Base-by-base conservation (phyloP, 768 basidiomycete species). In the Mycena rosella region DNA sequence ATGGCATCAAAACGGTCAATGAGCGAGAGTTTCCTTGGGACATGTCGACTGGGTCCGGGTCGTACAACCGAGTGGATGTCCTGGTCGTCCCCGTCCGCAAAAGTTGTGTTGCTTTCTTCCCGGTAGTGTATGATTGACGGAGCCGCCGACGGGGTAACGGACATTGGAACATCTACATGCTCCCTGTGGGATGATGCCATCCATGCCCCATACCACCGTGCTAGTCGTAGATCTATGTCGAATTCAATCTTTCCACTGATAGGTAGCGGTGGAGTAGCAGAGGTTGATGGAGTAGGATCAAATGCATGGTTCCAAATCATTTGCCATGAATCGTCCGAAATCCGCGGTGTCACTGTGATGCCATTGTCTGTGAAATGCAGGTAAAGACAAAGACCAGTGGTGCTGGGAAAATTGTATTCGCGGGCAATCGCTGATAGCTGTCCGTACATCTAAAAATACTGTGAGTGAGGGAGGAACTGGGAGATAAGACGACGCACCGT, bases 201-300 rank as follows among this genome's bases (percentile, higher is more conserved):
- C 93, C 93, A 97, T 0, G 88, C 80, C 20, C 88, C 80, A 72
- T 89, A 93, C 95, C 95, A 96, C 30, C 88, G 85, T 20, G 95
- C 95, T 67, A 88, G 86, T 38, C 83, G 81, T 51, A 87, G 66
- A 79, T 96, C 95, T 51, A 96, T 86, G 78, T 96, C 95, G 76
- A 96, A 96, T 78, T 96, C 95, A 30, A 97, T 85, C 30, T 86
- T 89, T 6, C 93, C 96, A 48, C 87, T 84, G 63, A 96, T 90
- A 0, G 93, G 90, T 22, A 86, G 74, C 56, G 81, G 83, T 26
- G 32, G n/a, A 27, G 77, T 75, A 27, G 74, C 70, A 65, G 81
- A 67, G 47, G 74, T 68, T 5, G 76, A 72, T 24, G 78, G 65
- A 26, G 80, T 77, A 42, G 83, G 69, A 34, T 89, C 87, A 47